Evolutionary conservation across 1,284 basidiomycete species (phyloP), one percentile per base, ranked within the genome.

Genomic region (Sporisorium scitamineum): DNA sequence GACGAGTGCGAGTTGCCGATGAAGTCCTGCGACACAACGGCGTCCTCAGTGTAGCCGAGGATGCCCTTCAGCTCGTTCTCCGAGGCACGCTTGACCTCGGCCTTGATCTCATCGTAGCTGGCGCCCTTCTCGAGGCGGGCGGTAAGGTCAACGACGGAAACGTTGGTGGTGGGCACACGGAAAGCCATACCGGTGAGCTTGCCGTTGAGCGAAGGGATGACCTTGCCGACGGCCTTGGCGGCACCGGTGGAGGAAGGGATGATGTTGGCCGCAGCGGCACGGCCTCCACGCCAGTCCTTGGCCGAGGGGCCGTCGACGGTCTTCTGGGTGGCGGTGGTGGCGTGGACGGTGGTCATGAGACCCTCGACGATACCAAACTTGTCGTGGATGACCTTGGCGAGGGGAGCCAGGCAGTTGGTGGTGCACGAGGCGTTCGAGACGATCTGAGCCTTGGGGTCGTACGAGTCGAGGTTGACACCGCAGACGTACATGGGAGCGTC

Each of bases 391-490:
- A 98, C 92, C 90, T 99, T 99, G 87, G 96, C 96, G 73, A 99
- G 91, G 76, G 97, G 95, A 39, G 97, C 97, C 75, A 99, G 91
- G 72, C 84, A 85, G 92, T 99, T 99, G 88, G 96, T 99, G 59
- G 96, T 99, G 91, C 96, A 99, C 48, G 95, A 98, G 37, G 96
- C 96, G 88, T 99, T 99, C 81, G 96, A 99, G 87, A 99, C 93
- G 90, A 92, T 81, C 77, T 90, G 90, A 90, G 94, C 91, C 87
- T 93, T 92, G 84, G 95, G 88, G 88, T 98, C 92, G 88, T 99
- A 99, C 41, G 89, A 82, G 80, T 97, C 94, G 75, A 97, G 91
- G 90, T 99, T 99, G 88, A 99, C 96, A 90, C 96, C 96, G 78
- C 67, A 75, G 70, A 87, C 87, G 82, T 86, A 86, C 96, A 99